A percentile compares a stretch with the other conserved stretches of the same genome.
Evolutionary conservation across 2,329 filamentous ascomycete species (phyloP).

Genomic region (Trichophaea hybrida): DNA sequence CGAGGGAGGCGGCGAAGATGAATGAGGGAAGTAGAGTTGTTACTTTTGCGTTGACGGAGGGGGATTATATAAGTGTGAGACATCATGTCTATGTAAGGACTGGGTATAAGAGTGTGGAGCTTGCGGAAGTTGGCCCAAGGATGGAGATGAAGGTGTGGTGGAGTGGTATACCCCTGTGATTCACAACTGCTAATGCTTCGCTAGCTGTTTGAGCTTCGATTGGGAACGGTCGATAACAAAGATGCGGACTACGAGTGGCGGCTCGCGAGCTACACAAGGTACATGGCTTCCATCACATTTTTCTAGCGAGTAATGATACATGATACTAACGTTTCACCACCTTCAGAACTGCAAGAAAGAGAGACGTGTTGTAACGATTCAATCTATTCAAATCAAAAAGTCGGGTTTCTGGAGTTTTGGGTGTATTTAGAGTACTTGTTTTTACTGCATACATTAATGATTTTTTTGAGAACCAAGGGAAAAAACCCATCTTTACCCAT

Average conservation of each 20-base stretch:
- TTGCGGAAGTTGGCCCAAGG: constrained; percentile 77
- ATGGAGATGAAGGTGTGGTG: constrained; percentile 62
- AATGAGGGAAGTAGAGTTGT: constrained; percentile 71
- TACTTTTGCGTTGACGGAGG: constrained; percentile 63
- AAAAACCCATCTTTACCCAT: too few species aligned
- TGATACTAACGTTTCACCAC: neutral
- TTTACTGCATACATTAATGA: neutral
- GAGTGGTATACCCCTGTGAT: neutral
- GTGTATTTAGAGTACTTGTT: neutral
- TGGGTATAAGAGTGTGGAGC: constrained; percentile 72
- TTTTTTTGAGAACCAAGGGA: too few species aligned
- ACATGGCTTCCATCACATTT: neutral
- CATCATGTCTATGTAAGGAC: constrained; percentile 93
- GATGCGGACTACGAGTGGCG: constrained; percentile 96
- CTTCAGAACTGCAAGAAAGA: constrained; percentile 26
- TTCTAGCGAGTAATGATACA: neutral
- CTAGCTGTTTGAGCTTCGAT: constrained; percentile 77
- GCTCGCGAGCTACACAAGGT: constrained; percentile 79
- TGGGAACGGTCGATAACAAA: constrained; percentile 83
- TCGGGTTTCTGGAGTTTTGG: neutral
- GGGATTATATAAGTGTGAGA: constrained; percentile 42
- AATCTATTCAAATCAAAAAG: neutral
- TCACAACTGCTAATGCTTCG: neutral
- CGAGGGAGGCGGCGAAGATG: constrained; percentile 57
- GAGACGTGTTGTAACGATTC: constrained; percentile 22